Evolutionary conservation across 257 asterid genomes (phyloP).

Genomic region (Gentiana straminea): DNA sequence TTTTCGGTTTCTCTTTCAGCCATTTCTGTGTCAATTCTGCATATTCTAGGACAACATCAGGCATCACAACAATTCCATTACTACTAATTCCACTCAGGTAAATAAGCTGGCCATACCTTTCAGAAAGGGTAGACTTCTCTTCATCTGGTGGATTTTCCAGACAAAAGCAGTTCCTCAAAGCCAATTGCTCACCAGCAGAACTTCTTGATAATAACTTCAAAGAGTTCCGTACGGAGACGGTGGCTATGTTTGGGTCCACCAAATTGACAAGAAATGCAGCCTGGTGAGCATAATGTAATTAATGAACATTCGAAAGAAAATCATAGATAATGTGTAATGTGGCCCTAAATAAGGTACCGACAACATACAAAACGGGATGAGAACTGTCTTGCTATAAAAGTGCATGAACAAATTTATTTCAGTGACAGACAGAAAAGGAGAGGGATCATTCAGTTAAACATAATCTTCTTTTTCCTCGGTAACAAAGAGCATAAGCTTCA

Average conservation of each 20-base stretch:
- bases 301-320: slow-evolving; percentile 9
- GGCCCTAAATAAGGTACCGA: neutral
- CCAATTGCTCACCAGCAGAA: slow-evolving; percentile 64
- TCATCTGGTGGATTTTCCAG: slow-evolving; percentile 88
- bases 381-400: neutral
- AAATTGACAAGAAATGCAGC: slow-evolving; percentile 76
- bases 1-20: slow-evolving; percentile 29
- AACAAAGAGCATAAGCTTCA: neutral
- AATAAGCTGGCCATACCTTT: slow-evolving; percentile 41
- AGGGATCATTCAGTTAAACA: neutral
- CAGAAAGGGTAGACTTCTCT: slow-evolving; percentile 25
- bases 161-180: slow-evolving; percentile 78
- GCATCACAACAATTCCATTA: slow-evolving; percentile 2
- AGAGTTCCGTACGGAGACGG: slow-evolving; percentile 65
- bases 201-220: slow-evolving; percentile 51
- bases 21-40: slow-evolving; percentile 48
- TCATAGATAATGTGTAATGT: neutral
- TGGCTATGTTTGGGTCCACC: slow-evolving; percentile 71
- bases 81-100: slow-evolving; percentile 7
- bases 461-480: no score
- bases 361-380: neutral
- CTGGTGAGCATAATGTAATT: slow-evolving; percentile 28
- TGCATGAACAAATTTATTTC: neutral
- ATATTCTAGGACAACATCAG: slow-evolving; percentile 23
- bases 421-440: neutral